Evolutionary conservation across 345 rosid genomes (phyloP).

Genomic region (Lepidium didymum): DNA sequence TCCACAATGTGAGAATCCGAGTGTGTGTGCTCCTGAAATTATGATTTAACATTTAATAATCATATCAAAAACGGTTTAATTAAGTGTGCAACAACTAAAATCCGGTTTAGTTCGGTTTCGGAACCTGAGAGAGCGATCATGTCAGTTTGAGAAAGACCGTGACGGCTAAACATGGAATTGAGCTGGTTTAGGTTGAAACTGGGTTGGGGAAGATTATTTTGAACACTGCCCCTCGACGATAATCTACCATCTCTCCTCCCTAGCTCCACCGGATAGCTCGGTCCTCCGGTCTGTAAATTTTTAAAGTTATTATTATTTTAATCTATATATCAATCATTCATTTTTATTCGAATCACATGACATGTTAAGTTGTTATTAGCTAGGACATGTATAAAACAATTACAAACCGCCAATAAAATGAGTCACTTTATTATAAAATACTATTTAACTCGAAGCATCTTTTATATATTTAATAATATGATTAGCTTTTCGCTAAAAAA

Average conservation of each 20-base stretch:
- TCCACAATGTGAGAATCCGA: conserved; percentile 77
- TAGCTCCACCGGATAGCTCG: conserved; percentile 64
- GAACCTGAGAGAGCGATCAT: conserved; percentile 86
- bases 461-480: not conserved
- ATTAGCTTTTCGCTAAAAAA: not conserved
- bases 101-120: not conserved
- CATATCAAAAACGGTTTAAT: not conserved
- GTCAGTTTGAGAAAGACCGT: conserved; percentile 66
- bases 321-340: not conserved
- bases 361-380: not conserved
- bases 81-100: no score
- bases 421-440: not conserved
- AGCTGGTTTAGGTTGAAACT: conserved; percentile 55
- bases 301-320: not conserved
- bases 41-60: not conserved
- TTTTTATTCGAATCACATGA: not conserved
- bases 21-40: conserved; percentile 56
- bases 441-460: not conserved
- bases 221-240: conserved; percentile 63
- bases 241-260: conserved; percentile 74
- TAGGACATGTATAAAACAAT: not conserved
- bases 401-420: conserved; percentile 8
- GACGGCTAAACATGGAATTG: conserved; percentile 47
- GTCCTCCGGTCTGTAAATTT: conserved; percentile 69
- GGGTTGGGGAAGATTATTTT: conserved; percentile 52